Base-by-base conservation (phyloP, 805 yeast genomes). In the Torulaspora microellipsoides region DNA sequence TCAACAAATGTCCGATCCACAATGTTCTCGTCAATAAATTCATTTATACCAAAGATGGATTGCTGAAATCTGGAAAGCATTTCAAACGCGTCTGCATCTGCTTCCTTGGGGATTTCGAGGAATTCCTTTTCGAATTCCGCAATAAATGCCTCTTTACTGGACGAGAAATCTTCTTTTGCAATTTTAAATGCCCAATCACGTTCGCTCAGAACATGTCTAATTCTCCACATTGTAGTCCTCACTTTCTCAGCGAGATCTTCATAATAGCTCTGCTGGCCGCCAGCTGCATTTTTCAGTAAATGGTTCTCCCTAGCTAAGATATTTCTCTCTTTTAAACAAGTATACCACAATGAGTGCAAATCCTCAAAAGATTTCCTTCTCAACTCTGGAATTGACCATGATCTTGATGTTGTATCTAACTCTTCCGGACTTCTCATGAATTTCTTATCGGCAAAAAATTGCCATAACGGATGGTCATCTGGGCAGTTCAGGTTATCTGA, bases 401-500 rank as follows among this genome's bases (percentile, higher is more conserved):
- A 70, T 55, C 95, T 75, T 12, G 93, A 81, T 8, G 70, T 67
- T 25, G 64, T 60, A 39, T 76, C 70, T 25, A 80, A 56, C 15
- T 81, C 85, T 2, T 72, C 77, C 2, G 75, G 65, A 1, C 71
- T 61, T 54, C 97, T 76, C 47, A 85, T 67, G 47, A 81, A 78
- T 55, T 75, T 71, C 45, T 80, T 72, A 31, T 85, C 75, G 38
- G 70, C 62, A 69, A 91, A 93, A 63, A 93, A 93, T 56, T 85
- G 90, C 96, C 96, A 93, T 51, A 93, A 72, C 27, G 98, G 99
- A 66, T 93, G 99, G 62, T 84, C 85, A 4, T 83, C 91, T 11
- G 80, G 75, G 28, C 85, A 85, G 47, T 73, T 73, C 42, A 90
- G 73, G 64, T 86, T 86, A 51, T 75, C 71, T 42, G 77, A 81